Percentiles rank a stretch among this genome's conserved stretches.
These are phyloP conservation scores for Pythium grandisporangium DNA, from an alignment of 352 stramenopile species.

Conservation along the genomic window DNA sequence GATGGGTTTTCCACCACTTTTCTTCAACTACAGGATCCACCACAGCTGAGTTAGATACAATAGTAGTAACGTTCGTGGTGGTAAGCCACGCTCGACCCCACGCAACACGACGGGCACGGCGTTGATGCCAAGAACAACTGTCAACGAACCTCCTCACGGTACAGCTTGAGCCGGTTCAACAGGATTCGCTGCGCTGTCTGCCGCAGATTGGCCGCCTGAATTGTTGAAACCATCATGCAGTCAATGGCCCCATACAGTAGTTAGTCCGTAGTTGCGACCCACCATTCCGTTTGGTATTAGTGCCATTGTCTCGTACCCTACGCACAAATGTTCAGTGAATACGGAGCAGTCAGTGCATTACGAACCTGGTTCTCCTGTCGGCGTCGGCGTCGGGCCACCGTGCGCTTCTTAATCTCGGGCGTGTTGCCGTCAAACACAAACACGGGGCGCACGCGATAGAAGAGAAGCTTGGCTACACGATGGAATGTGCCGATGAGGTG, in stretches of 20 bases:
- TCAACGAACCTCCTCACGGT: conserved; percentile 49
- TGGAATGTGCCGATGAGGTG: conserved; percentile 94
- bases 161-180: conserved; percentile 82
- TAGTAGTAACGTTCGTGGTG: no score
- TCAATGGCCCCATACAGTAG: no score
- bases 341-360: not conserved
- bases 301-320: not conserved
- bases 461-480: conserved; percentile 91
- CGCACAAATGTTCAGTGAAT: not conserved
- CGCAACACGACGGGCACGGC: no score
- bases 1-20: conserved; percentile 23
- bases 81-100: no score
- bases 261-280: not conserved
- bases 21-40: conserved; percentile 66
- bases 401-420: conserved; percentile 94
- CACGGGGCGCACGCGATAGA: conserved; percentile 95
- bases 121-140: no score
- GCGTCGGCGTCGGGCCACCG: conserved; percentile 50
- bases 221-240: no score
- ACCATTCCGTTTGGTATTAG: not conserved
- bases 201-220: conserved; percentile 73
- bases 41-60: no score
- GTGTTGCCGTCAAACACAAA: conserved; percentile 99
- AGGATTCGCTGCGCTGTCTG: conserved; percentile 93
- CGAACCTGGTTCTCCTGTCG: conserved; percentile 49